These are phyloP conservation scores for Angomonas ambiguus DNA, from an alignment of 208 protist species.

Conservation along the genomic window DNA sequence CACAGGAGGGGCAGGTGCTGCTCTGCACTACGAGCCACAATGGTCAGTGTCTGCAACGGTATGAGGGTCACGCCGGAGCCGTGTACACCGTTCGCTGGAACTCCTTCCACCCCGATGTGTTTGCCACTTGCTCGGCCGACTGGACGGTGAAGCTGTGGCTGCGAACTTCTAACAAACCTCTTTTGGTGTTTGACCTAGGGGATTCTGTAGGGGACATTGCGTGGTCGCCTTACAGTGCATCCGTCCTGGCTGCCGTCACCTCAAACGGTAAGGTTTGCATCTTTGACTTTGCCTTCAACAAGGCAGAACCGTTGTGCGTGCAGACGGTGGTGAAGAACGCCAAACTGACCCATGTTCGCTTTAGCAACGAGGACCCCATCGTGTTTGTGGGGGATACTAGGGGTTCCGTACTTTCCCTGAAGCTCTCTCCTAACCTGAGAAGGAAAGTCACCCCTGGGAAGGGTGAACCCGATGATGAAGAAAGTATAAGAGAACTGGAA, in stretches of 20 bases:
- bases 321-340: conserved; percentile 96
- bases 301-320: conserved; percentile 94
- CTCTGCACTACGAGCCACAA: conserved; percentile 96
- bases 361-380: conserved; percentile 92
- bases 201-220: conserved; percentile 94
- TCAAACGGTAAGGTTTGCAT: conserved; percentile 93
- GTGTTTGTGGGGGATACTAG: conserved; percentile 95
- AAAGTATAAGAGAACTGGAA: conserved; percentile 64
- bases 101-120: conserved; percentile 92
- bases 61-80: conserved; percentile 91
- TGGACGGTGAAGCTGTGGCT: conserved; percentile 98
- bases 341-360: conserved; percentile 95
- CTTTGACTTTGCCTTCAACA: conserved; percentile 93
- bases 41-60: conserved; percentile 93
- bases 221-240: conserved; percentile 96
- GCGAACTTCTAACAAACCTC: conserved; percentile 64
- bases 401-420: conserved; percentile 92
- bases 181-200: conserved; percentile 95
- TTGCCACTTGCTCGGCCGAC: conserved; percentile 94
- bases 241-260: conserved; percentile 96
- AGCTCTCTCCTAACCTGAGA: conserved; percentile 95
- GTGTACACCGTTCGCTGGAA: conserved; percentile 96
- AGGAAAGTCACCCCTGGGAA: conserved; percentile 71
- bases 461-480: conserved; percentile 63
- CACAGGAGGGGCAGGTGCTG: conserved; percentile 94